These are phyloP conservation scores for Acanthamoeba healyi DNA, from an alignment of 208 protist genomes.

Conservation along the genomic window DNA sequence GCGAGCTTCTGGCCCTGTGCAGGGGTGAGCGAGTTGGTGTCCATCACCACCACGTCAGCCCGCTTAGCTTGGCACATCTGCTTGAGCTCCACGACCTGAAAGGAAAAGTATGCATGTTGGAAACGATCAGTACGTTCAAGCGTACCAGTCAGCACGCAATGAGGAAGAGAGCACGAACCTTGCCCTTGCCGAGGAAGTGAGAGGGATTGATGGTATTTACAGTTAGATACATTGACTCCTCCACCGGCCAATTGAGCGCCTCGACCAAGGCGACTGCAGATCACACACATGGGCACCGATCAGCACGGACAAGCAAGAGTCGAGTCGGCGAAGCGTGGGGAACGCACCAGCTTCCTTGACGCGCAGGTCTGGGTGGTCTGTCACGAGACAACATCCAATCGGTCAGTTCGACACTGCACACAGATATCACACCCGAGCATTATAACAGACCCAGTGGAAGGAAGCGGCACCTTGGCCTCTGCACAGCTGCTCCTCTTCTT, in stretches of 20 bases:
- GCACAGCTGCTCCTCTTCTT: conserved; percentile 41
- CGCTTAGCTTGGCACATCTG: conserved; percentile 8
- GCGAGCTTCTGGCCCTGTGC: conserved; percentile 52
- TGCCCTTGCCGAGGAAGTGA: conserved; percentile 70
- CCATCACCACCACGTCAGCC: conserved; percentile 8
- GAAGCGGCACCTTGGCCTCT: background rate
- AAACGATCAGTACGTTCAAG: no score
- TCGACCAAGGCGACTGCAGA: conserved; percentile 32
- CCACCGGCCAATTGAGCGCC: conserved; percentile 45
- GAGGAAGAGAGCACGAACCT: background rate
- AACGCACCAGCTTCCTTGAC: conserved; percentile 34
- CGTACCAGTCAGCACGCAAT: no score
- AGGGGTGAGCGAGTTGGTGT: conserved; percentile 41
- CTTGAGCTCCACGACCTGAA: background rate
- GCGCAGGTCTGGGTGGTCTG: conserved; percentile 47
- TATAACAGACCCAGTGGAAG: background rate
- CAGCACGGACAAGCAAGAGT: background rate
- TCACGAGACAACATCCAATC: background rate
- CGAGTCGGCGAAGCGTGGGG: background rate
- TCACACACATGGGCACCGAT: background rate
- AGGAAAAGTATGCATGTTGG: background rate
- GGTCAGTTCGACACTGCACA: no score
- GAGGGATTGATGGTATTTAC: conserved; percentile 64
- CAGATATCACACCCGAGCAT: background rate
- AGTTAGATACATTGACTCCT: background rate